These are phyloP conservation scores for Saksenaea oblongispora DNA, from an alignment of 371 early-diverging fungal species.

Conservation along the genomic window DNA sequence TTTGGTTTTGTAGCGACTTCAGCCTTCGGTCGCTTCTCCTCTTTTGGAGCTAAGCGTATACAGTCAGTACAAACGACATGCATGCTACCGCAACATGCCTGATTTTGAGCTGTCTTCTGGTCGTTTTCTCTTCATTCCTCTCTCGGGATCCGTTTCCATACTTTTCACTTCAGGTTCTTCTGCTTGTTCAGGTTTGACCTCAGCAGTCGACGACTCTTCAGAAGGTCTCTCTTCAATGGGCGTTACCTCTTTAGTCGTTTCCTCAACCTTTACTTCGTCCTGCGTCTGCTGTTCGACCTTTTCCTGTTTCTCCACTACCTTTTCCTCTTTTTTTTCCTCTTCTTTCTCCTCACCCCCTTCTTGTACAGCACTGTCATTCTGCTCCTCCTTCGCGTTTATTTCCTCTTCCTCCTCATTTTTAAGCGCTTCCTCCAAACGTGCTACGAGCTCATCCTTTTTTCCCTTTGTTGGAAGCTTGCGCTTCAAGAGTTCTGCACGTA, in stretches of 20 bases:
- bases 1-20: neutral
- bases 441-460: constrained; percentile 71
- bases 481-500: constrained; percentile 61
- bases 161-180: neutral
- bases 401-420: constrained; percentile 23
- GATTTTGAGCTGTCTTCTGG: neutral
- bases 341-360: constrained; percentile 9
- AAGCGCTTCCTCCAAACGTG: constrained; percentile 63
- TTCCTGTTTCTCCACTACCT: constrained; percentile 8
- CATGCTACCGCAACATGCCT: neutral
- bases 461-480: constrained; percentile 68
- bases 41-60: neutral
- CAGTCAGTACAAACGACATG: neutral
- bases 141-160: constrained; percentile 11
- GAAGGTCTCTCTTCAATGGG: neutral
- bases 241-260: constrained; percentile 12
- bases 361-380: neutral
- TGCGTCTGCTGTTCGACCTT: constrained; percentile 17
- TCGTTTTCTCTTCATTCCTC: constrained; percentile 21
- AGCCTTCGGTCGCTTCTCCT: constrained; percentile 6
- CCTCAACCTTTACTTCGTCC: constrained; percentile 12
- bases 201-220: neutral
- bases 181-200: neutral
- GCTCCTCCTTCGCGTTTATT: constrained; percentile 6
- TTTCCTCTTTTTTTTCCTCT: constrained; percentile 7